phyloP scores from a whole-genome alignment of 2,329 filamentous ascomycete genomes.

The Pseudogymnoascus sp. region DNA sequence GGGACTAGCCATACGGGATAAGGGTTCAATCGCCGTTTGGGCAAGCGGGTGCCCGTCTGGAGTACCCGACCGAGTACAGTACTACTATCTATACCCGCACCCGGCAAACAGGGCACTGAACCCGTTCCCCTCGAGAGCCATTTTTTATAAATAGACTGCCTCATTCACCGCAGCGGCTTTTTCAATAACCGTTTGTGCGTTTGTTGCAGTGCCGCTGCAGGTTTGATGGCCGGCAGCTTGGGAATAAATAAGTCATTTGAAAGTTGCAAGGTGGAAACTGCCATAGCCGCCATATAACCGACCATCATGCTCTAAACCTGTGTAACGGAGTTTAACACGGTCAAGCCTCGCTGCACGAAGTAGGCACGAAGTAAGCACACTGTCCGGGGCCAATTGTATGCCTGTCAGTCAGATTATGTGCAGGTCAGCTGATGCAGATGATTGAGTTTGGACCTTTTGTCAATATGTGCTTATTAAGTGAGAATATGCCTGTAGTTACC shows the following conservation, averaged over 20 bases:
- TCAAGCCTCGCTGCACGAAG: not conserved
- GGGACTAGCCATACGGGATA: no score
- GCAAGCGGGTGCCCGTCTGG: not conserved
- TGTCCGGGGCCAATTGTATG: not conserved
- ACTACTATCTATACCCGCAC: not conserved
- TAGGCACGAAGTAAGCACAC: not conserved
- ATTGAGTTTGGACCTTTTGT: not conserved
- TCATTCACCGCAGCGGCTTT: not conserved
- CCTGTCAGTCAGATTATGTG: not conserved
- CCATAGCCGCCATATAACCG: not conserved
- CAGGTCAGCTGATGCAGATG: not conserved
- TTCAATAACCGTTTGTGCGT: not conserved
- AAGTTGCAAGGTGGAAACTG: not conserved
- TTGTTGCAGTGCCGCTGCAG: not conserved
- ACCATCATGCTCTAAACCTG: not conserved
- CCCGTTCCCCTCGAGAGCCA: not conserved
- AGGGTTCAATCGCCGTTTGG: not conserved
- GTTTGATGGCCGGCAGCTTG: not conserved
- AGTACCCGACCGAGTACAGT: not conserved
- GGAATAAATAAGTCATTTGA: not conserved
- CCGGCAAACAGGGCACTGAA: not conserved
- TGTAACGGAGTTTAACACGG: not conserved
- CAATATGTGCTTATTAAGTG: not conserved
- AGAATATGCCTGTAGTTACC: not conserved
- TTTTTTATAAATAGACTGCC: not conserved